These are phyloP conservation scores for Cladophialophora immunda DNA, from an alignment of 2,329 filamentous ascomycete genomes.

Conservation along the genomic window DNA sequence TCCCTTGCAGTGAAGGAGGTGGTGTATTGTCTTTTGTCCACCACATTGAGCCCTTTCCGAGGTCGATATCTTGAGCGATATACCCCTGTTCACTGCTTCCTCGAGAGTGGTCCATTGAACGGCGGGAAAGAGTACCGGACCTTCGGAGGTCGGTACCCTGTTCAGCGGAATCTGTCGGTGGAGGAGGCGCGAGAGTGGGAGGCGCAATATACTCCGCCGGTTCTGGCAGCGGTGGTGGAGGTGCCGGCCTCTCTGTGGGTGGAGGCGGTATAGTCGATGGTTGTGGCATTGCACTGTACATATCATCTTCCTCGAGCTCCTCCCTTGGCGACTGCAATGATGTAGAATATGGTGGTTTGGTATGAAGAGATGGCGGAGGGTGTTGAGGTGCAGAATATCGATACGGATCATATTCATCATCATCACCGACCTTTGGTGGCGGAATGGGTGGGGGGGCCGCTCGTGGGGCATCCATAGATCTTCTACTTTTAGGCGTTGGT, in stretches of 20 bases:
- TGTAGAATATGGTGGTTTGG: slow-evolving; percentile 39
- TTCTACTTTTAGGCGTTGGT: slow-evolving; percentile 66
- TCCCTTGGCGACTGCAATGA: slow-evolving; percentile 43
- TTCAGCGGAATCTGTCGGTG: slow-evolving; percentile 69
- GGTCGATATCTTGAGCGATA: slow-evolving; percentile 87
- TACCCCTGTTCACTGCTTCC: slow-evolving; percentile 80
- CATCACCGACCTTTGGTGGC: slow-evolving; percentile 58
- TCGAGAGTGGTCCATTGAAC: slow-evolving; percentile 78
- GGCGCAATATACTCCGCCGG: slow-evolving; percentile 58
- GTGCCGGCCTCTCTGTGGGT: slow-evolving; percentile 44
- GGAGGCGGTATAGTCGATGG: slow-evolving; percentile 45
- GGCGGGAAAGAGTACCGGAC: slow-evolving; percentile 57
- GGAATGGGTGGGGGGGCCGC: slow-evolving; percentile 70
- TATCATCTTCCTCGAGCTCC: slow-evolving; percentile 54
- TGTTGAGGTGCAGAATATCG: slow-evolving; percentile 55
- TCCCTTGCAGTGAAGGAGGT: slow-evolving; percentile 81
- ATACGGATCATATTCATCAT: slow-evolving; percentile 61
- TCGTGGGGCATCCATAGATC: slow-evolving; percentile 76
- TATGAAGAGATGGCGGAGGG: slow-evolving; percentile 43
- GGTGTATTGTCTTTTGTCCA: slow-evolving; percentile 83
- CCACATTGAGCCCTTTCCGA: slow-evolving; percentile 79
- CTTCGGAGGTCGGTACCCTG: slow-evolving; percentile 71
- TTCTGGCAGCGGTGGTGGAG: slow-evolving; percentile 57
- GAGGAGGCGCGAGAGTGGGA: slow-evolving; percentile 51
- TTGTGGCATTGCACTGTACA: slow-evolving; percentile 56